A percentile compares a stretch with the other conserved stretches of the same genome.
phyloP scores from a whole-genome alignment of 805 yeast genomes.

The Starmerella sirachaensis region DNA sequence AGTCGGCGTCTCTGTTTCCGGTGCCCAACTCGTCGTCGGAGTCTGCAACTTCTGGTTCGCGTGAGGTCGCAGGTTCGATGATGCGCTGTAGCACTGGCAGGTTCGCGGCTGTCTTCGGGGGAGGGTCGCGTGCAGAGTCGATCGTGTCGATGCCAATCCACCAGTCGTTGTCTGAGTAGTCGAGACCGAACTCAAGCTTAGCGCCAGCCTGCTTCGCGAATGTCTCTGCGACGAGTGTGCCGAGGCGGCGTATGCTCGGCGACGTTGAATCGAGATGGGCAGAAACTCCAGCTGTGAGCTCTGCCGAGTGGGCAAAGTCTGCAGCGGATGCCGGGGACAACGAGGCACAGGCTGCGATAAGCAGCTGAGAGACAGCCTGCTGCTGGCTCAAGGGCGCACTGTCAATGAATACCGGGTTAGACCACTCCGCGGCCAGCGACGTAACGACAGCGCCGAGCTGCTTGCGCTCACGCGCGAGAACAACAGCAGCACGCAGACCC shows the following conservation, averaged over 20 bases:
- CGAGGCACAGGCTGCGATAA: conserved; percentile 31
- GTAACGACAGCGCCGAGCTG: conserved; percentile 2
- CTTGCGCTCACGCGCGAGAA: conserved; percentile 9
- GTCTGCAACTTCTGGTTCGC: neutral
- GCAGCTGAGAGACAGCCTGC: conserved; percentile 37
- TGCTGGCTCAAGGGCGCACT: conserved; percentile 36
- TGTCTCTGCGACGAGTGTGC: conserved; percentile 46
- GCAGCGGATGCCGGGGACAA: conserved; percentile 21
- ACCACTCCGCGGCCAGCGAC: conserved; percentile 28
- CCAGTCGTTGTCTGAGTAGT: conserved; percentile 18
- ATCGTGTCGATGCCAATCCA: conserved; percentile 17
- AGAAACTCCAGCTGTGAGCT: conserved; percentile 42
- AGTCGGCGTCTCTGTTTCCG: conserved; percentile 17
- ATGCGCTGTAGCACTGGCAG: neutral
- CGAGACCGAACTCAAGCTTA: conserved; percentile 24
- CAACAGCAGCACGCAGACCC: conserved; percentile 20
- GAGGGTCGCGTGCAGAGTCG: neutral
- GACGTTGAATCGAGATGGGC: conserved; percentile 42
- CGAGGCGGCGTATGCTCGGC: conserved; percentile 37
- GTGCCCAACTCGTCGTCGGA: conserved; percentile 18
- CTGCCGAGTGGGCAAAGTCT: conserved; percentile 29
- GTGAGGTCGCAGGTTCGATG: neutral
- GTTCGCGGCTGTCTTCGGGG: neutral
- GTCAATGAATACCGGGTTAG: conserved; percentile 31
- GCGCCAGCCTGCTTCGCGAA: conserved; percentile 21